Conservation (phyloP, 495 filamentous ascomycete genomes). For the Penicillium macrosclerotiorum region DNA sequence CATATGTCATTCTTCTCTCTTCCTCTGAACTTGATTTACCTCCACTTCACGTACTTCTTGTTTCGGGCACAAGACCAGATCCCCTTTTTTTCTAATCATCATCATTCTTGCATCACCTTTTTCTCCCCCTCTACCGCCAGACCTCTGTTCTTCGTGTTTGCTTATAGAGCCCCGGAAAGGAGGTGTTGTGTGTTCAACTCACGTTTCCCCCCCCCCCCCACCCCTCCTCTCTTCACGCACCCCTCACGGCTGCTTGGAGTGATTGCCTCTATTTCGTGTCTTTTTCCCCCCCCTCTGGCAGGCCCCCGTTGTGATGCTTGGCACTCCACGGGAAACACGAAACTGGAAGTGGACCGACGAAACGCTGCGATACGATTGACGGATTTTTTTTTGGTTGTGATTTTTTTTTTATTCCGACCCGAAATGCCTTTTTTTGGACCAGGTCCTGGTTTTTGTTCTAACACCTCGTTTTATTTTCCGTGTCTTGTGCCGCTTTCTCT, state of each 20-base stretch:
- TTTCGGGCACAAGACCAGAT: neutral
- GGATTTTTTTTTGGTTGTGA: conserved; percentile 15
- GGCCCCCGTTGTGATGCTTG: too few species aligned
- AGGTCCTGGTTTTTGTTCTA: neutral
- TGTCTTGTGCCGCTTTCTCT: too few species aligned
- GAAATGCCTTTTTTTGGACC: neutral
- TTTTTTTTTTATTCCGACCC: neutral
- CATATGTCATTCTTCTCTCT: conserved; percentile 11
- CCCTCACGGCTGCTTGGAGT: conserved; percentile 4
- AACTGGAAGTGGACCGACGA: conserved; percentile 8
- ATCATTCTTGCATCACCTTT: conserved; percentile 6
- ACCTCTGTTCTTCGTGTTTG: conserved; percentile 19
- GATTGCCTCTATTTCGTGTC: too few species aligned
- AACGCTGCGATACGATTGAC: conserved; percentile 21
- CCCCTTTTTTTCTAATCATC: neutral
- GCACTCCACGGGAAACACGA: neutral
- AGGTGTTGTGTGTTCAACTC: too few species aligned
- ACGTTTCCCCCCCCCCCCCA: too few species aligned
- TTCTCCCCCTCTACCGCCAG: conserved; percentile 2
- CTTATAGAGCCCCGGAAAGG: conserved; percentile 8
- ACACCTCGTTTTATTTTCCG: neutral
- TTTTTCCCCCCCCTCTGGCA: too few species aligned
- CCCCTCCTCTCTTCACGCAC: too few species aligned
- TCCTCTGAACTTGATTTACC: neutral
- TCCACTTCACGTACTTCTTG: neutral